Evolutionary conservation across 768 basidiomycete species (phyloP).

Genomic region (Epithele typhae): DNA sequence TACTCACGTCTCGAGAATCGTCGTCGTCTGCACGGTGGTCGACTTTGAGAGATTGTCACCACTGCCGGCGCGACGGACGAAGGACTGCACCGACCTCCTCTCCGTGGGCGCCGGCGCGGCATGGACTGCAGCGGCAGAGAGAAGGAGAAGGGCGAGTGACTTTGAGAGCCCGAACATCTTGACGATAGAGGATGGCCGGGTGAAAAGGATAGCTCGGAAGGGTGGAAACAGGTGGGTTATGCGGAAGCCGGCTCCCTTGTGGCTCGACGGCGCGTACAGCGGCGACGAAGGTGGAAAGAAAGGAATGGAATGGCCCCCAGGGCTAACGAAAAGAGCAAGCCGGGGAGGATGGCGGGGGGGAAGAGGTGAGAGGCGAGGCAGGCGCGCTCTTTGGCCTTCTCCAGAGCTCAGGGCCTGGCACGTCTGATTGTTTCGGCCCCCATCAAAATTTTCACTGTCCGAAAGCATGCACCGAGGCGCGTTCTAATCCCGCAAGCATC

Average conservation of each 20-base stretch:
- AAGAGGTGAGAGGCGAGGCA: slow-evolving; percentile 13
- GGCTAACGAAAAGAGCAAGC: slow-evolving; percentile 22
- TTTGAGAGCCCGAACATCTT: slow-evolving; percentile 25
- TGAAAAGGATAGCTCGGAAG: slow-evolving; percentile 17
- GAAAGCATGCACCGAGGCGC: neutral
- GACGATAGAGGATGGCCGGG: slow-evolving; percentile 13
- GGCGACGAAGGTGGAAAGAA: slow-evolving; percentile 21
- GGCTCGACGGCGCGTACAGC: slow-evolving; percentile 16
- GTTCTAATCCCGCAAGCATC: too few relatives aligned
- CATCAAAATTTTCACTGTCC: neutral
- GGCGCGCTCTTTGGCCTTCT: neutral
- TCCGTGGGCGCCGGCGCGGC: slow-evolving; percentile 24
- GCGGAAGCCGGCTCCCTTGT: slow-evolving; percentile 22
- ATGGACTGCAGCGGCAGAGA: slow-evolving; percentile 21
- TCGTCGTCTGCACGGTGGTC: slow-evolving; percentile 33
- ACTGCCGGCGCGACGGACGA: slow-evolving; percentile 16
- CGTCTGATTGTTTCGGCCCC: slow-evolving; percentile 2
- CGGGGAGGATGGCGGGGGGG: slow-evolving; percentile 18
- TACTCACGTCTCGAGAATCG: slow-evolving; percentile 38
- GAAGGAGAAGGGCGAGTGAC: slow-evolving; percentile 23
- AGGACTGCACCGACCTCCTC: slow-evolving; percentile 4
- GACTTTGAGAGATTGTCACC: slow-evolving; percentile 26
- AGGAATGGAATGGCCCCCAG: slow-evolving; percentile 31
- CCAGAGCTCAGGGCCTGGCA: slow-evolving; percentile 2
- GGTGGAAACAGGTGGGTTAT: slow-evolving; percentile 14